Evolutionary conservation across 805 yeast species (phyloP).

Genomic region (Spathaspora passalidarum): DNA sequence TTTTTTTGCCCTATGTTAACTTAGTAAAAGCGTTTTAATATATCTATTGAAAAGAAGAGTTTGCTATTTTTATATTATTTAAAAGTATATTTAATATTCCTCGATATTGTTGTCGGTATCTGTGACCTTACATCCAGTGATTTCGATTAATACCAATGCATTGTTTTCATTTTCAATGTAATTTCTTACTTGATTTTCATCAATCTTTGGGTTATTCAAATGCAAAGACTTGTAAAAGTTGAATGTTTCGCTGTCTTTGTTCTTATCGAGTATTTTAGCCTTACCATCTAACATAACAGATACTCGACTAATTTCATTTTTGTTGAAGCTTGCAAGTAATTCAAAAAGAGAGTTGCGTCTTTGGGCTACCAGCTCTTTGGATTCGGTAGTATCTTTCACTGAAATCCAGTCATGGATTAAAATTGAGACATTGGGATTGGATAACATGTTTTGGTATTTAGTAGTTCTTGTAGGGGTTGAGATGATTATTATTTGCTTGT

Average conservation of each 20-base stretch:
- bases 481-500: slow-evolving; percentile 56
- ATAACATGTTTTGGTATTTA: slow-evolving; percentile 65
- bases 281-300: slow-evolving; percentile 80
- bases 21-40: background rate
- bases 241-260: slow-evolving; percentile 44
- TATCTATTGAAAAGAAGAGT: background rate
- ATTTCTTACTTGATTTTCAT: slow-evolving; percentile 57
- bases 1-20: background rate
- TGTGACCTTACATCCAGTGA: slow-evolving; percentile 71
- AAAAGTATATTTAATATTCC: slow-evolving; percentile 19
- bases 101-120: slow-evolving; percentile 66
- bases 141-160: slow-evolving; percentile 62
- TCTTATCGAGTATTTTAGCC: slow-evolving; percentile 49
- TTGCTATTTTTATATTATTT: background rate
- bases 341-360: slow-evolving; percentile 38
- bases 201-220: slow-evolving; percentile 63
- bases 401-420: slow-evolving; percentile 91
- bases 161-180: slow-evolving; percentile 52
- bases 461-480: slow-evolving; percentile 71
- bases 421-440: slow-evolving; percentile 76
- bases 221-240: slow-evolving; percentile 61
- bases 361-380: slow-evolving; percentile 9
- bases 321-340: slow-evolving; percentile 73
- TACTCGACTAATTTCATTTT: slow-evolving; percentile 71
- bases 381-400: slow-evolving; percentile 38